Conservation (phyloP, 768 basidiomycete genomes). For the Psilocybe sp. region DNA sequence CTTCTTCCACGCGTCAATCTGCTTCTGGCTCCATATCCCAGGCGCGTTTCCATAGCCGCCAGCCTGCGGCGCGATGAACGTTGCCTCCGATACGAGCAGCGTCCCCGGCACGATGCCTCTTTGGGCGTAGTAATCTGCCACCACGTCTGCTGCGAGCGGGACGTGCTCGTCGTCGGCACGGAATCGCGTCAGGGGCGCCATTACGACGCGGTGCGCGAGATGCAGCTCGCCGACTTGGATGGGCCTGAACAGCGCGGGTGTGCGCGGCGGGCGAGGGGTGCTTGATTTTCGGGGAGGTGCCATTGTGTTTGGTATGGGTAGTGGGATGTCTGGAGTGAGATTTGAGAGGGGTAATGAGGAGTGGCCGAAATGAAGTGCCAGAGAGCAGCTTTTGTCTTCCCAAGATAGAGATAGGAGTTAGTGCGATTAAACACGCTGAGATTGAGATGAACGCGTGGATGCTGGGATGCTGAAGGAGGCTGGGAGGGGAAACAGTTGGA, state of each 20-base stretch:
- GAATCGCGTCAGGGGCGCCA: conserved; percentile 51
- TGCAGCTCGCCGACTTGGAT: conserved; percentile 37
- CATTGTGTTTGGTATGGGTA: too few species aligned
- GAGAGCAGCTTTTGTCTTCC: too few species aligned
- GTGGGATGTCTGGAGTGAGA: too few species aligned
- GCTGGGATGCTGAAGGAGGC: too few species aligned
- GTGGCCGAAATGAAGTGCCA: too few species aligned
- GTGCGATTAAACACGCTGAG: too few species aligned
- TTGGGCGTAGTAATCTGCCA: conserved; percentile 46
- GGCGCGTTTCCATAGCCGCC: conserved; percentile 51
- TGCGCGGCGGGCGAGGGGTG: too few species aligned
- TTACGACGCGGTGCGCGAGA: conserved; percentile 50
- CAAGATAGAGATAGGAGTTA: too few species aligned
- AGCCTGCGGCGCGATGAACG: conserved; percentile 48
- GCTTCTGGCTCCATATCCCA: conserved; percentile 61
- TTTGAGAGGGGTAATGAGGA: too few species aligned
- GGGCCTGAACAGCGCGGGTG: conserved; percentile 41
- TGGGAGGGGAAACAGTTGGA: too few species aligned
- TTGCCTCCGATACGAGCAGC: conserved; percentile 56
- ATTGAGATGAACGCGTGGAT: too few species aligned
- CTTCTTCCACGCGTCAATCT: conserved; percentile 57
- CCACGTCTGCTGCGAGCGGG: conserved; percentile 26
- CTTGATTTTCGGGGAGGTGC: too few species aligned
- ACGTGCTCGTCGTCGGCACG: conserved; percentile 37
- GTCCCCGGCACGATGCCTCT: conserved; percentile 46